Evolutionary conservation across 306 rosid genomes (phyloP).

Genomic region (Begonia peltatifolia): DNA sequence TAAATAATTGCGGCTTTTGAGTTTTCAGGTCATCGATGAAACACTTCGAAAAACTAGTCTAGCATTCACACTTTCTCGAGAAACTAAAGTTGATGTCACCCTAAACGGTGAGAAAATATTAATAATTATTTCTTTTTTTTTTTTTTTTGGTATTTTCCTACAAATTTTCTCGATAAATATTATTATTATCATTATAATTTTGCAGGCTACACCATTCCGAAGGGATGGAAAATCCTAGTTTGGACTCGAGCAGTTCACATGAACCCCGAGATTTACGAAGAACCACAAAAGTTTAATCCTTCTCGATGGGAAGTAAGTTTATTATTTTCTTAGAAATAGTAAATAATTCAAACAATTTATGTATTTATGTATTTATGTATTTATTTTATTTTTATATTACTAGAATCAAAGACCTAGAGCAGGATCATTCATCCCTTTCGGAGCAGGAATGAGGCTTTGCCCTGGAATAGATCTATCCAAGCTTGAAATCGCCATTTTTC

Average conservation of each 20-base stretch:
- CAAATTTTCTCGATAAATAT: neutral
- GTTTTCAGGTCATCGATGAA: constrained; percentile 44
- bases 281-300: constrained; percentile 43
- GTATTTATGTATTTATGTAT: neutral
- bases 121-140: neutral
- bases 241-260: constrained; percentile 62
- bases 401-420: constrained; percentile 34
- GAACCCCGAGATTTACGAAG: constrained; percentile 41
- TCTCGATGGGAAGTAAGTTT: constrained; percentile 46
- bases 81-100: constrained; percentile 41
- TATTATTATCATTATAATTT: neutral
- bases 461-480: constrained; percentile 53
- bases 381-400: neutral
- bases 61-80: constrained; percentile 37
- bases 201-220: constrained; percentile 49
- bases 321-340: neutral
- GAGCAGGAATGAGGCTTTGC: constrained; percentile 45
- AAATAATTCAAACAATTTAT: neutral
- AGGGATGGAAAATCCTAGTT: constrained; percentile 60
- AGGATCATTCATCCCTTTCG: constrained; percentile 55
- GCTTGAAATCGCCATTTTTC: constrained; percentile 41
- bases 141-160: no score
- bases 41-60: constrained; percentile 35
- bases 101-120: constrained; percentile 25
- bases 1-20: neutral